Conservation (phyloP, 2,329 filamentous ascomycete species). For the Cytospora mali region DNA sequence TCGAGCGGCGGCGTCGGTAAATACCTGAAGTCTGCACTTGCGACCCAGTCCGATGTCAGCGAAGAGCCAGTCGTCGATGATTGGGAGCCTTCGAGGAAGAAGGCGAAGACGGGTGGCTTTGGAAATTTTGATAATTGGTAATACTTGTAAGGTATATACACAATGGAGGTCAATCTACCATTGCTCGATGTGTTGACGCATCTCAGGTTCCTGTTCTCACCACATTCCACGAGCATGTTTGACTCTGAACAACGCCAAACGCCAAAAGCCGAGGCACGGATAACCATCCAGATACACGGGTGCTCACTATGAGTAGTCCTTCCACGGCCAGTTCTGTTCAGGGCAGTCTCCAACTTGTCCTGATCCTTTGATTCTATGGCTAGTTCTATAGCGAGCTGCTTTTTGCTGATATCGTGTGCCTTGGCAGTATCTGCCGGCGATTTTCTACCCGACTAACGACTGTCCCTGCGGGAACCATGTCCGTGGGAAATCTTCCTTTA, state of each 20-base stretch:
- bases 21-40: slow-evolving; percentile 70
- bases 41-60: slow-evolving; percentile 41
- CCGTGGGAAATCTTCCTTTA: neutral
- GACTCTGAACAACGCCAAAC: neutral
- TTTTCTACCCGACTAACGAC: neutral
- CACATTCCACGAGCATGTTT: neutral
- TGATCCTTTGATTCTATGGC: neutral
- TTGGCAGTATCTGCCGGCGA: neutral
- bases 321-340: neutral
- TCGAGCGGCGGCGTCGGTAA: slow-evolving; percentile 66
- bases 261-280: neutral
- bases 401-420: neutral
- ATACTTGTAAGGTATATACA: slow-evolving; percentile 24
- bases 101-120: slow-evolving; percentile 77
- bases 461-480: neutral
- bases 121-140: slow-evolving; percentile 95
- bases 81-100: slow-evolving; percentile 78
- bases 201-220: slow-evolving; percentile 6
- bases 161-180: slow-evolving; percentile 7
- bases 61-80: slow-evolving; percentile 62
- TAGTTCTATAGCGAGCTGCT: neutral
- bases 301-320: neutral
- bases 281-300: neutral
- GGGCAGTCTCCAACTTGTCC: neutral
- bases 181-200: slow-evolving; percentile 16